Conservation (phyloP, 192 early-diverging fungal genomes). For the Linnemannia exigua region DNA sequence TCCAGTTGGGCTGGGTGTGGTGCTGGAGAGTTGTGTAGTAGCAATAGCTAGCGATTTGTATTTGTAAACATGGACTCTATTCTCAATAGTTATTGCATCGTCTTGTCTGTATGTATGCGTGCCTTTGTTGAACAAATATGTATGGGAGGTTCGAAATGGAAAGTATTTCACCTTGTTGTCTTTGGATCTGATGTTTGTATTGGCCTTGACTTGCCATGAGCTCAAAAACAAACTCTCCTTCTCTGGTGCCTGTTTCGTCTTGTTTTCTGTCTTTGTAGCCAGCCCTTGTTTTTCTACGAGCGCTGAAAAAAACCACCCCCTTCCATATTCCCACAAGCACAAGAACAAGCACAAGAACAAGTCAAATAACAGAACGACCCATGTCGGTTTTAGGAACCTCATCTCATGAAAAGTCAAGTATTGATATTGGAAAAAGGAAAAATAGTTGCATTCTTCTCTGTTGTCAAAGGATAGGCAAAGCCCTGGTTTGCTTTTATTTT, state of each 20-base stretch:
- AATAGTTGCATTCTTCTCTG: neutral
- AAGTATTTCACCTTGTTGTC: neutral
- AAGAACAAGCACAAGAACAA: too few species aligned
- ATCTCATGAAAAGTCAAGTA: too few species aligned
- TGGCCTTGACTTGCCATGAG: neutral
- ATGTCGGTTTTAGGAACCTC: too few species aligned
- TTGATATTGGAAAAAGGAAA: too few species aligned
- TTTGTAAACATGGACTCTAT: constrained; percentile 23
- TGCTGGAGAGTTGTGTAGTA: constrained; percentile 19
- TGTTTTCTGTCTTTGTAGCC: too few species aligned
- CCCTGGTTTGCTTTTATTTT: constrained; percentile 34
- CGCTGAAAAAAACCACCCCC: neutral
- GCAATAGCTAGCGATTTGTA: constrained; percentile 33
- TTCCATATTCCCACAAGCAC: too few species aligned
- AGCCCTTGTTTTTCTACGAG: neutral
- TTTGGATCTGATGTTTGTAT: neutral
- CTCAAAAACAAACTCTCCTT: neutral
- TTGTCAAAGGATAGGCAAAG: neutral
- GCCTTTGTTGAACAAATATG: neutral
- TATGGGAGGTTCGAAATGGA: neutral
- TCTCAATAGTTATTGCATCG: neutral
- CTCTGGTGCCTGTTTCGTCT: neutral
- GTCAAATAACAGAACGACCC: too few species aligned
- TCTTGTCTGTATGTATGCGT: neutral
- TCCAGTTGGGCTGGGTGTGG: too few species aligned